Percentiles rank a stretch among this genome's conserved stretches.
Conservation (phyloP, 768 basidiomycete genomes). For the Termitomyces titanicus region DNA sequence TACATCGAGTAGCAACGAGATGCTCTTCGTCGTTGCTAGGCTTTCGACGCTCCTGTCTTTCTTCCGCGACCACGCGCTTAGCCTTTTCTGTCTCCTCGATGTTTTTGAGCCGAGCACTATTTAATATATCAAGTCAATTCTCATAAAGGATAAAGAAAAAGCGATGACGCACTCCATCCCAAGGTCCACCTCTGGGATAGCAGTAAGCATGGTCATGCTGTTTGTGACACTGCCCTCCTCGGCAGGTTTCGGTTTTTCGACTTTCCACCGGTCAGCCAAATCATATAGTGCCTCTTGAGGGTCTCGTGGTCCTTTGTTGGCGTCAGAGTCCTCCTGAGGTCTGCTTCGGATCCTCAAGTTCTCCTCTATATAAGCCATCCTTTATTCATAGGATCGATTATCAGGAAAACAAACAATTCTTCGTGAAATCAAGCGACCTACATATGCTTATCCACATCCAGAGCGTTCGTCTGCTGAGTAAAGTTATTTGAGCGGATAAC, state of each 20-base stretch:
- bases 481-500: constrained; percentile 88
- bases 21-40: constrained; percentile 70
- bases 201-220: constrained; percentile 92
- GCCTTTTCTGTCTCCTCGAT: constrained; percentile 98
- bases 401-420: neutral
- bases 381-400: constrained; percentile 22
- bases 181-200: constrained; percentile 96
- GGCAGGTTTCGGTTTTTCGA: constrained; percentile 51
- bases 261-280: constrained; percentile 65
- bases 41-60: constrained; percentile 56
- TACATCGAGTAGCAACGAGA: constrained; percentile 85
- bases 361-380: constrained; percentile 98
- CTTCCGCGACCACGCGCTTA: constrained; percentile 80
- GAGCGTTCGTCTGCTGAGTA: constrained; percentile 92
- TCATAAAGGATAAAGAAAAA: neutral
- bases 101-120: constrained; percentile 86
- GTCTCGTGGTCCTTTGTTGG: constrained; percentile 46
- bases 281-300: constrained; percentile 78
- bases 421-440: constrained; percentile 32
- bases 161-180: constrained; percentile 89
- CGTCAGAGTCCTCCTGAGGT: constrained; percentile 43
- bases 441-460: constrained; percentile 99
- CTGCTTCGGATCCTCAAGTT: constrained; percentile 77
- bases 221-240: constrained; percentile 95
- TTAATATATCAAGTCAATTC: neutral